phyloP scores from a whole-genome alignment of 179 eudicot genomes.

The Beta corolliflora region DNA sequence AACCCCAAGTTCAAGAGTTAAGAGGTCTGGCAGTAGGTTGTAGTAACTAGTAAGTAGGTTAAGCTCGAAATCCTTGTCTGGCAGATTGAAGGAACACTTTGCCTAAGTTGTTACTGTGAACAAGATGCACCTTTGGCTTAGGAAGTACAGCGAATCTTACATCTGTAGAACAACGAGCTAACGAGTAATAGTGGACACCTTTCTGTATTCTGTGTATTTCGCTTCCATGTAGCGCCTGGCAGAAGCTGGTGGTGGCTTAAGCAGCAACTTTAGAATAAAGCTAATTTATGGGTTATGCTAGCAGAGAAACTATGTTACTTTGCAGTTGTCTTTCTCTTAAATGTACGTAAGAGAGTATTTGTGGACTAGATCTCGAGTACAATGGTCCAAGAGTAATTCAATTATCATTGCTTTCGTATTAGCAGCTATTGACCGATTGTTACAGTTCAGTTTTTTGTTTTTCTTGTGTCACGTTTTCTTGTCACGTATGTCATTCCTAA shows the following conservation, averaged over 20 bases:
- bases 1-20: slow-evolving; percentile 22
- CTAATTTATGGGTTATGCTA: slow-evolving; percentile 4
- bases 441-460: neutral
- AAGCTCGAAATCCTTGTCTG: slow-evolving; percentile 11
- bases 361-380: neutral
- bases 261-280: slow-evolving; percentile 13
- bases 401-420: neutral
- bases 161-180: slow-evolving; percentile 20
- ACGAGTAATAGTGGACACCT: slow-evolving; percentile 15
- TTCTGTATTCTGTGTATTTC: neutral
- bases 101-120: slow-evolving; percentile 1
- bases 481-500: too few species aligned
- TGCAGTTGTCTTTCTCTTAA: neutral
- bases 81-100: slow-evolving; percentile 20
- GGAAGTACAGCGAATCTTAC: slow-evolving; percentile 12
- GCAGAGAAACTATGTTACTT: slow-evolving; percentile 5
- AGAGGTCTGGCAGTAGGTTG: slow-evolving; percentile 19
- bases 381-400: neutral
- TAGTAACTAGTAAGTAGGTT: slow-evolving; percentile 17
- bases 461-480: neutral
- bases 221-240: slow-evolving; percentile 21
- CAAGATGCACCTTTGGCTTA: slow-evolving; percentile 1
- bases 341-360: neutral
- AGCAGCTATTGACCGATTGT: too few species aligned
- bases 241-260: slow-evolving; percentile 16